Percentiles rank a stretch among this genome's conserved stretches.
These are phyloP conservation scores for Aureobasidium lini DNA, from an alignment of 2,329 filamentous ascomycete species.

Conservation along the genomic window DNA sequence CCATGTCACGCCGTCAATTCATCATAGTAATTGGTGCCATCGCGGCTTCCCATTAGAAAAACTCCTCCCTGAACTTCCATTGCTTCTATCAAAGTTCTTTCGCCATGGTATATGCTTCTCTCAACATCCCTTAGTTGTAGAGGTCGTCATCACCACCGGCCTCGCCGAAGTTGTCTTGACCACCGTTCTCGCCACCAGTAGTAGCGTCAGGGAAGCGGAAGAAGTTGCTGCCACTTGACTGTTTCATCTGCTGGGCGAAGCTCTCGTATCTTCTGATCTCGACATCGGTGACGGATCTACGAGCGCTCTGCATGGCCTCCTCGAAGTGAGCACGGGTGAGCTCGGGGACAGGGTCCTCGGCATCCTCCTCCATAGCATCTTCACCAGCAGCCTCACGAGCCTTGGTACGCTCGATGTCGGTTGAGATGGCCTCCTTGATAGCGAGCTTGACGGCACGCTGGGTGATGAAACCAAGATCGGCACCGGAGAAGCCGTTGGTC, in stretches of 20 bases:
- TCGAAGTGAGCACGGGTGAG: slow-evolving; percentile 96
- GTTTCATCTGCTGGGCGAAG: slow-evolving; percentile 99
- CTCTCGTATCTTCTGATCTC: slow-evolving; percentile 98
- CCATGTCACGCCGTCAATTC: slow-evolving; percentile 10
- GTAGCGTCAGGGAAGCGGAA: slow-evolving; percentile 77
- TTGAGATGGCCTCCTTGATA: slow-evolving; percentile 90
- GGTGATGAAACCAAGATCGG: slow-evolving; percentile 97
- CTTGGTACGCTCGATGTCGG: slow-evolving; percentile 85
- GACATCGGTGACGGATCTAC: slow-evolving; percentile 89
- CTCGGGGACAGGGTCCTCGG: slow-evolving; percentile 89
- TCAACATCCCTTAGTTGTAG: slow-evolving; percentile 64
- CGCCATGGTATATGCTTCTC: background rate
- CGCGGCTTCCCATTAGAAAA: slow-evolving; percentile 7
- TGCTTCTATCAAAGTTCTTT: slow-evolving; percentile 4
- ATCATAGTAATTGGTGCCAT: background rate
- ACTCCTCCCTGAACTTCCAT: background rate
- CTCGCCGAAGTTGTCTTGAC: slow-evolving; percentile 17
- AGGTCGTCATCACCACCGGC: slow-evolving; percentile 68
- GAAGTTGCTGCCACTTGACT: slow-evolving; percentile 78
- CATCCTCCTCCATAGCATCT: slow-evolving; percentile 74
- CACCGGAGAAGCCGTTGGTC: slow-evolving; percentile 98
- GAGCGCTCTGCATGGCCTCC: slow-evolving; percentile 93
- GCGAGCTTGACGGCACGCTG: slow-evolving; percentile 98
- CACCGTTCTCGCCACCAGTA: slow-evolving; percentile 14
- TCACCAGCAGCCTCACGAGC: slow-evolving; percentile 78